These are phyloP conservation scores for Trichomonas tenax DNA, from an alignment of 208 protist genomes.

Conservation along the genomic window DNA sequence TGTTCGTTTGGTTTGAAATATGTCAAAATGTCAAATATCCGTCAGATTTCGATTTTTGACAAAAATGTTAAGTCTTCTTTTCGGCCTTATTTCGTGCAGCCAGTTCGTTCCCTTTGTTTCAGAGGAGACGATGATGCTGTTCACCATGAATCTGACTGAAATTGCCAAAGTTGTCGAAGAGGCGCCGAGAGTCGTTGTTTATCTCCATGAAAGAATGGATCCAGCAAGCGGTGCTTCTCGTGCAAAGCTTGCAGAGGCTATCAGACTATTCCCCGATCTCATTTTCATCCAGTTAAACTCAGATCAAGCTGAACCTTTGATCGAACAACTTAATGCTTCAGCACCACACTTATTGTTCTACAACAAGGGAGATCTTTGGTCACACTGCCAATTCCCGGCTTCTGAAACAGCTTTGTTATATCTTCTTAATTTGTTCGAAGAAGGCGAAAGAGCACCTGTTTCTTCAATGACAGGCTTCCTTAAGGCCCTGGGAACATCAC, in stretches of 20 bases:
- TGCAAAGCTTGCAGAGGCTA: background rate
- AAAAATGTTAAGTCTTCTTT: background rate
- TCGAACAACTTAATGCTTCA: background rate
- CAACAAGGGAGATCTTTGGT: background rate
- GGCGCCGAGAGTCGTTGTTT: background rate
- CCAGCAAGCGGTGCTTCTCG: background rate
- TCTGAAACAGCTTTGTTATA: background rate
- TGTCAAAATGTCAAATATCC: too few species aligned
- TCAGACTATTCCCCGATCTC: background rate
- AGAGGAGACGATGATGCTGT: background rate
- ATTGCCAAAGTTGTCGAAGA: background rate
- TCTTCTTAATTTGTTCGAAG: background rate
- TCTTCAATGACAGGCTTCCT: background rate
- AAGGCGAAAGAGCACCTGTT: background rate
- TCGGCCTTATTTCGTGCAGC: background rate
- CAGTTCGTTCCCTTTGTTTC: background rate
- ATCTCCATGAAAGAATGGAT: background rate
- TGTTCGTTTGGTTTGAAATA: too few species aligned
- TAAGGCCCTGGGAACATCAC: background rate
- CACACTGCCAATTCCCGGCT: background rate
- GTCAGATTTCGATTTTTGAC: background rate
- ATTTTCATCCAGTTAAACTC: background rate
- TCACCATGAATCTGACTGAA: background rate
- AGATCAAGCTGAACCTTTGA: background rate
- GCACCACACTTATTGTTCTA: background rate